Evolutionary conservation across 768 basidiomycete species (phyloP).

Genomic region (Asterophora parasitica): DNA sequence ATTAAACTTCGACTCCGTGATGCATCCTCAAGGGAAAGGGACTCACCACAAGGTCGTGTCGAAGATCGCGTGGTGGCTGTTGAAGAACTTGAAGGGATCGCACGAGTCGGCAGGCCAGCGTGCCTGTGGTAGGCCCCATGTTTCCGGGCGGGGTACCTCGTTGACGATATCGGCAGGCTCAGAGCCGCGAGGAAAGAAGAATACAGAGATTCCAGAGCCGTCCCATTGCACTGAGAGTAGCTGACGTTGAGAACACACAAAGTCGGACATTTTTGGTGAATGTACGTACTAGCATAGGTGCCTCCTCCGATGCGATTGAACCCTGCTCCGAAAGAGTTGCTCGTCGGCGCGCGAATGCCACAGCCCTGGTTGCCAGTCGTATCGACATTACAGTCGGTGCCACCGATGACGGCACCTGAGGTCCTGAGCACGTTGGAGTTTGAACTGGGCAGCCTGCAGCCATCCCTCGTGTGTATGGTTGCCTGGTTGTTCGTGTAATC

Average conservation of each 20-base stretch:
- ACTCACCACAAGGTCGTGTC: slow-evolving; percentile 81
- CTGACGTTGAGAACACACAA: background rate
- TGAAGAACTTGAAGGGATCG: slow-evolving; percentile 75
- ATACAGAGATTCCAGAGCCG: slow-evolving; percentile 67
- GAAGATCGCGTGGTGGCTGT: slow-evolving; percentile 72
- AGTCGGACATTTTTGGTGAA: slow-evolving; percentile 4
- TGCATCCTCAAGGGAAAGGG: background rate
- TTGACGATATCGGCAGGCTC: slow-evolving; percentile 75
- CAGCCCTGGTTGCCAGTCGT: slow-evolving; percentile 79
- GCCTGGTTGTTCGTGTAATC: slow-evolving; percentile 79
- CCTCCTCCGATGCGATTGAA: slow-evolving; percentile 88
- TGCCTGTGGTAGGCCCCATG: slow-evolving; percentile 77
- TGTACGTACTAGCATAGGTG: slow-evolving; percentile 78
- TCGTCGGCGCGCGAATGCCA: slow-evolving; percentile 59
- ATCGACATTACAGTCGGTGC: slow-evolving; percentile 65
- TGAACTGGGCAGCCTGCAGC: slow-evolving; percentile 57
- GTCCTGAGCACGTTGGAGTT: slow-evolving; percentile 46
- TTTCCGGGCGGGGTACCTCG: slow-evolving; percentile 67
- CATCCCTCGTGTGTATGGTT: slow-evolving; percentile 72
- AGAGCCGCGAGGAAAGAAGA: slow-evolving; percentile 71
- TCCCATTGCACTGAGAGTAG: slow-evolving; percentile 69
- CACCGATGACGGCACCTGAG: slow-evolving; percentile 60
- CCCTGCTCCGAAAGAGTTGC: slow-evolving; percentile 71
- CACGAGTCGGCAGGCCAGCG: slow-evolving; percentile 74
- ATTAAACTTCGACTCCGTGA: background rate